A percentile compares a stretch with the other conserved stretches of the same genome.
phyloP scores from a whole-genome alignment of 495 filamentous ascomycete genomes.

The Tricharina praecox region DNA sequence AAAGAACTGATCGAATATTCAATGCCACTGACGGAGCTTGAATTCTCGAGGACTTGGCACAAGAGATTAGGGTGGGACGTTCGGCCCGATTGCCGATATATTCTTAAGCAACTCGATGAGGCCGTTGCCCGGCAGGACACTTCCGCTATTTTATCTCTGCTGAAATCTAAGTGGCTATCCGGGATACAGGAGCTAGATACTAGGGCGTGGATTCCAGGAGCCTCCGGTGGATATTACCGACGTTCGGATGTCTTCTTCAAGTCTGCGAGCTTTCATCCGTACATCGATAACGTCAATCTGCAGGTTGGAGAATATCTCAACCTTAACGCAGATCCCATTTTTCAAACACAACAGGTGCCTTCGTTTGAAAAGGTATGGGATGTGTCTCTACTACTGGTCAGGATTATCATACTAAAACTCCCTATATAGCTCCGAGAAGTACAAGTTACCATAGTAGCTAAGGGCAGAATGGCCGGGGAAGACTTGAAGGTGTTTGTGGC shows the following conservation, averaged over 20 bases:
- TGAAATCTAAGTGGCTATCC: not conserved
- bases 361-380: slow-evolving; percentile 16
- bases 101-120: not conserved
- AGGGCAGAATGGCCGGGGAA: not conserved
- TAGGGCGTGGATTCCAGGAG: slow-evolving; percentile 17
- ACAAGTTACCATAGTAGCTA: slow-evolving; percentile 6
- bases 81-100: not conserved
- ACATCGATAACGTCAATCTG: not conserved
- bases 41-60: slow-evolving; percentile 2
- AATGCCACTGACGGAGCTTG: slow-evolving; percentile 13
- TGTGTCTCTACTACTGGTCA: too few species aligned
- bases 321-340: too few species aligned
- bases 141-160: not conserved
- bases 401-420: not conserved
- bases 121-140: not conserved
- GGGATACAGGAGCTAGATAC: too few species aligned
- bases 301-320: not conserved
- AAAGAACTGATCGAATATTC: slow-evolving; percentile 9
- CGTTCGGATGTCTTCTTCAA: slow-evolving; percentile 13
- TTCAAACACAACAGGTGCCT: slow-evolving; percentile 8
- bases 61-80: not conserved
- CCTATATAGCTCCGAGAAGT: slow-evolving; percentile 20
- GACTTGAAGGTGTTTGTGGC: slow-evolving; percentile 16
- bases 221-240: slow-evolving; percentile 5
- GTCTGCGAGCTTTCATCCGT: not conserved